Conservation (phyloP, 2,329 filamentous ascomycete species). For the Pseudogymnoascus sp. region DNA sequence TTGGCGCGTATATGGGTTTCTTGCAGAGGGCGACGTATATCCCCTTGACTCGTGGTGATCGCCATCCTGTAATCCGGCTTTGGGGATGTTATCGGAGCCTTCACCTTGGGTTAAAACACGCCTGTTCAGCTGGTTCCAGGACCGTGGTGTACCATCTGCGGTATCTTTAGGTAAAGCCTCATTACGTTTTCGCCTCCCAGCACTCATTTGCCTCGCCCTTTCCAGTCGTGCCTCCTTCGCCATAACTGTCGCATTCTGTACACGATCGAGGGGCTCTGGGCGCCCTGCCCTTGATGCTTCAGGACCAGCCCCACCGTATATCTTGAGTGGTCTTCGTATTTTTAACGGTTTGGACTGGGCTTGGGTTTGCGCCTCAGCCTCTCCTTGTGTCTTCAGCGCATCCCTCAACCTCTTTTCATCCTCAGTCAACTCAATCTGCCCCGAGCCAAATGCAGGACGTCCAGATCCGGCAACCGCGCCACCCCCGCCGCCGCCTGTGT, state of each 20-base stretch:
- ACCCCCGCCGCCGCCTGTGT: not conserved
- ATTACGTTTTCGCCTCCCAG: not conserved
- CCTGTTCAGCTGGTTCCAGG: not conserved
- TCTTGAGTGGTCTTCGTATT: slow-evolving; percentile 16
- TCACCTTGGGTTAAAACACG: not conserved
- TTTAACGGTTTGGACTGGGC: slow-evolving; percentile 14
- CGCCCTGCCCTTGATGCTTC: slow-evolving; percentile 24
- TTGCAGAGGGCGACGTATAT: slow-evolving; percentile 1
- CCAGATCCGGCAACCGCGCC: not conserved
- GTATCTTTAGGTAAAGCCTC: not conserved
- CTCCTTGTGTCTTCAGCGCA: slow-evolving; percentile 21
- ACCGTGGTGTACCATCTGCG: not conserved
- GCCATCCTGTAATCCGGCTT: not conserved
- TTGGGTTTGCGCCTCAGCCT: slow-evolving; percentile 13
- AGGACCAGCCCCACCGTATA: slow-evolving; percentile 24
- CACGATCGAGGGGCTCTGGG: slow-evolving; percentile 6
- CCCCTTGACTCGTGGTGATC: not conserved
- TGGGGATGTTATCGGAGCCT: not conserved
- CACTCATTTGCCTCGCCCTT: not conserved
- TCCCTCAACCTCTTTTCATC: slow-evolving; percentile 6
- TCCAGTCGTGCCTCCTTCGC: not conserved
- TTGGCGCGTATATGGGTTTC: not conserved
- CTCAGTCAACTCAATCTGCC: not conserved
- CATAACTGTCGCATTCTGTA: not conserved
- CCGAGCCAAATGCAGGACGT: slow-evolving; percentile 8